phyloP scores from a whole-genome alignment of 192 early-diverging fungal genomes.

The Coemansia sp. region DNA sequence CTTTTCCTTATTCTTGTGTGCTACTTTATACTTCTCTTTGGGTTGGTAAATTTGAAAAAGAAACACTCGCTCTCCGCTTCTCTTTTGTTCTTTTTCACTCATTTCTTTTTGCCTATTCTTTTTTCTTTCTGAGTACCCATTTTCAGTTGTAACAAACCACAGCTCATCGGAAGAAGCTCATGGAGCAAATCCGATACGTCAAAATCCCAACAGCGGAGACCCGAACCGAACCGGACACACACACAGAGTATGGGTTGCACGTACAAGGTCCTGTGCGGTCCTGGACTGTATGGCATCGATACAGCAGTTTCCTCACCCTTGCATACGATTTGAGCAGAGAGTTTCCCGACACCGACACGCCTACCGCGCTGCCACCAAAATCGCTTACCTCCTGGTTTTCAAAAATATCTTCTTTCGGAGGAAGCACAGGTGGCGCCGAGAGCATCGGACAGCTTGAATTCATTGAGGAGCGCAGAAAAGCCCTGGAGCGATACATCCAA shows the following conservation, averaged over 20 bases:
- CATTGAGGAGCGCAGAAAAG: constrained; percentile 71
- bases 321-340: constrained; percentile 61
- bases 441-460: constrained; percentile 25
- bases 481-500: constrained; percentile 77
- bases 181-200: constrained; percentile 56
- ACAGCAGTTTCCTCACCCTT: constrained; percentile 80
- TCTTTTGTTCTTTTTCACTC: not conserved
- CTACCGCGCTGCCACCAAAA: constrained; percentile 71
- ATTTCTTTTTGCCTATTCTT: not conserved
- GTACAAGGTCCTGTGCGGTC: constrained; percentile 76
- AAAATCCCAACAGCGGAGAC: constrained; percentile 46
- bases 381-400: constrained; percentile 62
- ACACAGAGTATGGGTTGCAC: constrained; percentile 72
- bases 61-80: not conserved
- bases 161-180: constrained; percentile 1
- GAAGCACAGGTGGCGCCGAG: constrained; percentile 15
- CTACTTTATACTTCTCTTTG: too few relatives aligned
- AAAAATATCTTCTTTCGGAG: constrained; percentile 23
- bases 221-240: constrained; percentile 52
- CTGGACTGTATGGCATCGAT: constrained; percentile 87
- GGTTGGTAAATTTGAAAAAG: too few relatives aligned
- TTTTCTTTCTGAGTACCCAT: not conserved
- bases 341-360: constrained; percentile 67
- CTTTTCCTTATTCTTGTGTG: too few relatives aligned
- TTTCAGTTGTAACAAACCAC: not conserved